Conservation (phyloP, 306 rosid genomes). For the Trifolium repens region DNA sequence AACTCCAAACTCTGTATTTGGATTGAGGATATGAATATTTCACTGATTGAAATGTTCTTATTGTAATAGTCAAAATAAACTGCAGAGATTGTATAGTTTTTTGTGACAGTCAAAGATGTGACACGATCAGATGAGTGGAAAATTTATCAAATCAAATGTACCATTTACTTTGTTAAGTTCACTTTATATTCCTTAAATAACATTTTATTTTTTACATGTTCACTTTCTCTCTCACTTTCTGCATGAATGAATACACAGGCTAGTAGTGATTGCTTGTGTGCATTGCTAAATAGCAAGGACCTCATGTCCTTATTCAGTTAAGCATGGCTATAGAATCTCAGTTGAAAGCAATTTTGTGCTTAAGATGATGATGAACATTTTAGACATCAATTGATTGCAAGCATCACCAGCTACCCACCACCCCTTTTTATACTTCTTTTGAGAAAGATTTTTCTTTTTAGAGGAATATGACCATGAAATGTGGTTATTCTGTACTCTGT, state of each 20-base stretch:
- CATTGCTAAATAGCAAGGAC: slow-evolving; percentile 8
- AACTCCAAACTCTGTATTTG: slow-evolving; percentile 24
- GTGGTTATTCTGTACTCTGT: too few relatives aligned
- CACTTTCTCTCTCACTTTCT: neutral
- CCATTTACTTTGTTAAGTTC: slow-evolving; percentile 16
- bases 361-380: slow-evolving; percentile 21
- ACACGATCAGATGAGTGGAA: slow-evolving; percentile 4
- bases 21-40: slow-evolving; percentile 6
- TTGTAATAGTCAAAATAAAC: slow-evolving; percentile 36
- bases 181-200: neutral
- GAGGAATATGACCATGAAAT: too few relatives aligned
- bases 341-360: slow-evolving; percentile 17
- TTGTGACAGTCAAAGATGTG: slow-evolving; percentile 28
- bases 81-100: slow-evolving; percentile 29
- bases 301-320: slow-evolving; percentile 26
- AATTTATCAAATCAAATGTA: slow-evolving; percentile 29
- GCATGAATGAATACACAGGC: slow-evolving; percentile 11
- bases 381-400: slow-evolving; percentile 4
- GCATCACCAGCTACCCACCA: neutral
- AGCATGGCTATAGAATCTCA: slow-evolving; percentile 17
- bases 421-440: slow-evolving; percentile 5
- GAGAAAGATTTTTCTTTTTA: too few relatives aligned
- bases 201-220: neutral
- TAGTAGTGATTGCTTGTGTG: slow-evolving; percentile 32
- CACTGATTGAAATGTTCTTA: slow-evolving; percentile 23